phyloP scores from a whole-genome alignment of 495 filamentous ascomycete genomes.

The Cryomyces antarcticus region DNA sequence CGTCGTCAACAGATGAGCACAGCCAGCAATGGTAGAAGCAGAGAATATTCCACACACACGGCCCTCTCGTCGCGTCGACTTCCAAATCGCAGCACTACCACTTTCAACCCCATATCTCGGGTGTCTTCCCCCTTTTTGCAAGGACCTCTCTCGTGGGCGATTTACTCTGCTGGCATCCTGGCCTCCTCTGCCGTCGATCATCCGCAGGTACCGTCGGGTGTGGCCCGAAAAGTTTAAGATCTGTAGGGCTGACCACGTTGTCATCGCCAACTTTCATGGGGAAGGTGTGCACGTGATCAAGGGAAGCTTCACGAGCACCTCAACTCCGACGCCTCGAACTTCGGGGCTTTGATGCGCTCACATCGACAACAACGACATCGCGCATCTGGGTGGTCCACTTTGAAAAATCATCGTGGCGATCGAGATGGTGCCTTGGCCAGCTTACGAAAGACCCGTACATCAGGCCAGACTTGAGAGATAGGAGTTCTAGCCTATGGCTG shows the following conservation, averaged over 20 bases:
- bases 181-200: constrained; percentile 7
- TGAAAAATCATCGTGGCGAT: too few relatives aligned
- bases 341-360: too few relatives aligned
- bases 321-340: too few relatives aligned
- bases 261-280: neutral
- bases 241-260: neutral
- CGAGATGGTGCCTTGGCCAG: too few relatives aligned
- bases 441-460: too few relatives aligned
- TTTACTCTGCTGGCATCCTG: constrained; percentile 1
- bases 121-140: neutral
- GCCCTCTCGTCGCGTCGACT: too few relatives aligned
- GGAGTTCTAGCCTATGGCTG: too few relatives aligned
- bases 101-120: neutral
- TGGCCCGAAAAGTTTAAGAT: constrained; percentile 10
- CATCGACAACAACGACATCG: too few relatives aligned
- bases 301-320: too few relatives aligned
- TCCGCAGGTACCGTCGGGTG: constrained; percentile 10
- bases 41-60: neutral
- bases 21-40: neutral
- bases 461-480: too few relatives aligned
- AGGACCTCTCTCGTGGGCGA: neutral
- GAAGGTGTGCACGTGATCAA: neutral
- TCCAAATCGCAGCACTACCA: neutral
- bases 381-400: too few relatives aligned
- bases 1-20: neutral